A percentile compares a stretch with the other conserved stretches of the same genome.
Conservation (phyloP, 352 stramenopile species). For the Stramenopiles sp. region DNA sequence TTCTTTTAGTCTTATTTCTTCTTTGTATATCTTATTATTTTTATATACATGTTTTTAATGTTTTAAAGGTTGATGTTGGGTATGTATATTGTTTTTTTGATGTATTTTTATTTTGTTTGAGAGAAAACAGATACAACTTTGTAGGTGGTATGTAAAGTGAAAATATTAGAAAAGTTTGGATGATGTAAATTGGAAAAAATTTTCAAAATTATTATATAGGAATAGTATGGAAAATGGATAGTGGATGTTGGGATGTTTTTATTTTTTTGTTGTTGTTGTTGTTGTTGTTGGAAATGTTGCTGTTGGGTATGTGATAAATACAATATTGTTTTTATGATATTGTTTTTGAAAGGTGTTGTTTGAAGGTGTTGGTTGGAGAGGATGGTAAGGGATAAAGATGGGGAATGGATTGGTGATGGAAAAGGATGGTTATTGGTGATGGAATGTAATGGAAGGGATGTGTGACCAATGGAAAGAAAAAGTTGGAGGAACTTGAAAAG, state of each 20-base stretch:
- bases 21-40: conserved; percentile 12
- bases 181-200: conserved; percentile 11
- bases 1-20: conserved; percentile 11
- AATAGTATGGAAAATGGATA: conserved; percentile 11
- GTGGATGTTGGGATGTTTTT: too few relatives aligned
- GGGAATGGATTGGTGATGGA: too few relatives aligned
- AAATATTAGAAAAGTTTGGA: conserved; percentile 10
- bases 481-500: not conserved
- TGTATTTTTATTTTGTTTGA: conserved; percentile 12
- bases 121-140: conserved; percentile 11
- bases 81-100: conserved; percentile 12
- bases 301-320: too few relatives aligned
- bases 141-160: conserved; percentile 10
- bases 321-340: too few relatives aligned
- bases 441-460: too few relatives aligned
- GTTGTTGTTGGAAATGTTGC: too few relatives aligned
- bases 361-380: too few relatives aligned
- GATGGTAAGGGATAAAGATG: too few relatives aligned
- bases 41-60: conserved; percentile 12
- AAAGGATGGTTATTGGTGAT: too few relatives aligned
- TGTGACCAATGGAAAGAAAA: not conserved
- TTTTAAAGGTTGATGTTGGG: conserved; percentile 10
- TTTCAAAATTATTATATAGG: conserved; percentile 12
- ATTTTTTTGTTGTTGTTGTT: too few relatives aligned
- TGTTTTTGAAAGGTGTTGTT: too few relatives aligned